These are phyloP conservation scores for Tagetes patula DNA, from an alignment of 129 eudicot species.

Conservation along the genomic window DNA sequence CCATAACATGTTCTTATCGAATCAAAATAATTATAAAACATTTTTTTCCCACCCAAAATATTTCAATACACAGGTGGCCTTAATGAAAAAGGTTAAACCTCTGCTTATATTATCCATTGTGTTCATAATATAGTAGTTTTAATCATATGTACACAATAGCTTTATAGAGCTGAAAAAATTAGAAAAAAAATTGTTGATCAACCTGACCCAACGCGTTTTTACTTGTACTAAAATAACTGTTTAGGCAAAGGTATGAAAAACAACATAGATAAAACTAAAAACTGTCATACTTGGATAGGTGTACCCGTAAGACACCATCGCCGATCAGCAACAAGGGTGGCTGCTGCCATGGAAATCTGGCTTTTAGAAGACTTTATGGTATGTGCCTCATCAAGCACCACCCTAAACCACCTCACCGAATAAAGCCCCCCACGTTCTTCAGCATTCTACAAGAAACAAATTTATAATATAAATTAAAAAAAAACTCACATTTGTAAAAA, in stretches of 20 bases:
- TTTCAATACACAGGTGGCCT: neutral
- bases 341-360: slow-evolving; percentile 86
- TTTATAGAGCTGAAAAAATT: neutral
- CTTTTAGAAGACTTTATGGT: slow-evolving; percentile 89
- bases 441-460: slow-evolving; percentile 48
- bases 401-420: slow-evolving; percentile 89
- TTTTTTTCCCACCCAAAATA: neutral
- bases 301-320: slow-evolving; percentile 99
- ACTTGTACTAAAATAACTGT: neutral
- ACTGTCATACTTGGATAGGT: slow-evolving; percentile 76
- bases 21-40: neutral
- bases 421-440: slow-evolving; percentile 79
- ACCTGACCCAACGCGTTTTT: neutral
- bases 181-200: neutral
- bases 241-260: neutral
- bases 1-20: neutral
- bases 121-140: neutral
- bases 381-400: slow-evolving; percentile 98
- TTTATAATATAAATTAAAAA: neutral
- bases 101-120: neutral
- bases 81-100: neutral
- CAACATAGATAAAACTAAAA: neutral
- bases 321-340: slow-evolving; percentile 80
- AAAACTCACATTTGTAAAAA: neutral
- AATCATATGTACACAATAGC: neutral